phyloP scores from a whole-genome alignment of 2,329 filamentous ascomycete species.

The Aaosphaeria arxii region DNA sequence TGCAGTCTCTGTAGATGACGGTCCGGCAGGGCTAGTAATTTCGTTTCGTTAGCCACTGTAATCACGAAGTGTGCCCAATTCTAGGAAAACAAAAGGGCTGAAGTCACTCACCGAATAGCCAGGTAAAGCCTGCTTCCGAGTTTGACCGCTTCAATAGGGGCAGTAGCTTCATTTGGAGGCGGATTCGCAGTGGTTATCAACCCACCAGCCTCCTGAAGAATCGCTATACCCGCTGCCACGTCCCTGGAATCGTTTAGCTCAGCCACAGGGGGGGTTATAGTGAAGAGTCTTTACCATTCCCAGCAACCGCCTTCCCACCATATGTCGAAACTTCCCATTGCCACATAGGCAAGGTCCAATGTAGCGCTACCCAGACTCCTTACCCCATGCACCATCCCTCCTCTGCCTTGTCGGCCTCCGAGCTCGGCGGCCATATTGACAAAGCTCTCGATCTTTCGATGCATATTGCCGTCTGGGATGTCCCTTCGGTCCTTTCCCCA shows the following conservation, averaged over 20 bases:
- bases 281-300: conserved; percentile 59
- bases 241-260: conserved; percentile 49
- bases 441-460: conserved; percentile 71
- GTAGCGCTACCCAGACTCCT: conserved; percentile 70
- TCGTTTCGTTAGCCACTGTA: neutral
- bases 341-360: conserved; percentile 70
- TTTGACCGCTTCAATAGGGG: conserved; percentile 57
- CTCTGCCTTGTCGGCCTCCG: conserved; percentile 60
- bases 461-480: conserved; percentile 63
- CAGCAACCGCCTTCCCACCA: conserved; percentile 83
- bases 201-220: conserved; percentile 71
- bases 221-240: conserved; percentile 71
- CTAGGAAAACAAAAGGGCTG: too few species aligned
- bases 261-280: neutral
- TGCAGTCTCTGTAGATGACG: conserved; percentile 59
- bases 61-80: neutral
- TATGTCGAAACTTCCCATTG: conserved; percentile 73
- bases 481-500: conserved; percentile 78
- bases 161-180: conserved; percentile 52
- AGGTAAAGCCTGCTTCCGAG: conserved; percentile 69
- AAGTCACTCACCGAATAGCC: conserved; percentile 56
- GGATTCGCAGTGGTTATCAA: conserved; percentile 73
- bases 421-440: conserved; percentile 70
- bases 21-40: conserved; percentile 58
- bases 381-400: conserved; percentile 77